Base-by-base conservation (phyloP, 108 stramenopile species). In the Cyclotella distinguenda region DNA sequence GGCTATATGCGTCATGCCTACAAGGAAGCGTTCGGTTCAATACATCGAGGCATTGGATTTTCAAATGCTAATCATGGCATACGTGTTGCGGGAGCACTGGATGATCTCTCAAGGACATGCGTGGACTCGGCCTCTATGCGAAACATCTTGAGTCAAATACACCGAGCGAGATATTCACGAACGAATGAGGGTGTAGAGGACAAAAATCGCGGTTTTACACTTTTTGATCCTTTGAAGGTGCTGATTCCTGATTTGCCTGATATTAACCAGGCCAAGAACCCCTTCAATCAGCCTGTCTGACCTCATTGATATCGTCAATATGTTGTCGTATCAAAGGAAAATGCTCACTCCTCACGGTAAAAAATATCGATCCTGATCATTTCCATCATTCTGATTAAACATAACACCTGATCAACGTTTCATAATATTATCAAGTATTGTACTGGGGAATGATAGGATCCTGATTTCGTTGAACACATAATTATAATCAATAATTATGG, bases 201-300 rank as follows among this genome's bases (percentile, higher is more conserved):
- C 12, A 31, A 21, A 31, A 31, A 31, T 13, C 12, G 15, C n/a
- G 15, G 31, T 16, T 28, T 11, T 6, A 10, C 51, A 8, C n/a
- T n/a, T n/a, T n/a, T n/a, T n/a, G 3, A 28, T 3, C 11, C n/a
- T 52, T 52, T 22, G 11, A 31, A 1, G 51, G 27, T 52, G 8
- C 51, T 31, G 30, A 52, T 52, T 52, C 51, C 51, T 16, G 51
- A 31, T 8, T 22, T 52, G 1, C 30, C 13, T 16, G 27, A 30
- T 6, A 52, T 52, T 12, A 28, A 6, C 13, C 28, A 27, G 15
- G 2, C 3, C 7, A 32, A 52, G 8, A 52, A 32, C 15, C 51
- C 51, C 8, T 52, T 52, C 51, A 52, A 52, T 31, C 30, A 31
- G 31, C 30, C 51, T 52, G 51, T 31, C 30, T 52, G 25, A 39